Percentiles rank a stretch among this genome's conserved stretches.
Evolutionary conservation across 768 basidiomycete species (phyloP).

Genomic region (Amylocystis lapponica): DNA sequence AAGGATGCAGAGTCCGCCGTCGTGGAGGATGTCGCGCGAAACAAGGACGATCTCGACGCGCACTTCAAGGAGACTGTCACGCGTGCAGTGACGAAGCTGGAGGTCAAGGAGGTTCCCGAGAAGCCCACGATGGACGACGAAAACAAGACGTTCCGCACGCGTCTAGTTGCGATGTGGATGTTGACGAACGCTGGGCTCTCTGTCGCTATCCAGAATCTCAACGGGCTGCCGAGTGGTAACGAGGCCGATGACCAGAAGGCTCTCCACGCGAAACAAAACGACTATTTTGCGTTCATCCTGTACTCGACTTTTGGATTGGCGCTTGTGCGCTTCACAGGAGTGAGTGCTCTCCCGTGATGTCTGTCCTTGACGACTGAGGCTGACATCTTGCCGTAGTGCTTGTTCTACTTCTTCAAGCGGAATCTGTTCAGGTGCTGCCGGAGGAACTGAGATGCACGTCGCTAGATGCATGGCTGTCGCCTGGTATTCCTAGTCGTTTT

Average conservation of each 20-base stretch:
- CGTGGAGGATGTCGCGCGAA: conserved; percentile 79
- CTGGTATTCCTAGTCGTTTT: background rate
- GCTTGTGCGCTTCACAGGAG: conserved; percentile 68
- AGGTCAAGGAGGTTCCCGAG: conserved; percentile 59
- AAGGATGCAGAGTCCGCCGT: conserved; percentile 69
- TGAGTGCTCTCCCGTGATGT: conserved; percentile 36
- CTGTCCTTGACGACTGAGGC: too few species aligned
- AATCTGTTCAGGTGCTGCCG: conserved; percentile 82
- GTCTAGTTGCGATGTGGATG: conserved; percentile 82
- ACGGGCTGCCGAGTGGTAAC: conserved; percentile 45
- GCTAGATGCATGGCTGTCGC: background rate
- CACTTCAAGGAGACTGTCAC: conserved; percentile 90
- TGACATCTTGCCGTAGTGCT: conserved; percentile 50
- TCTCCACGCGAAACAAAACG: conserved; percentile 40
- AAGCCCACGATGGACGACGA: conserved; percentile 84
- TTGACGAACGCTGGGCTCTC: conserved; percentile 63
- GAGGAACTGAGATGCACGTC: conserved; percentile 45
- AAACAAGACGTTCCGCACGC: conserved; percentile 91
- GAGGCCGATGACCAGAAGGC: conserved; percentile 36
- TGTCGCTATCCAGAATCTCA: conserved; percentile 71
- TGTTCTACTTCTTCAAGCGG: conserved; percentile 78
- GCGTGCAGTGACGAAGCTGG: conserved; percentile 74
- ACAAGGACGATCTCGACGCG: conserved; percentile 85
- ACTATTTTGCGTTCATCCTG: conserved; percentile 73
- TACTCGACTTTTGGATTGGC: conserved; percentile 76